Evolutionary conservation across 2,329 filamentous ascomycete species (phyloP).

Genomic region (Sclerotinia glacialis): DNA sequence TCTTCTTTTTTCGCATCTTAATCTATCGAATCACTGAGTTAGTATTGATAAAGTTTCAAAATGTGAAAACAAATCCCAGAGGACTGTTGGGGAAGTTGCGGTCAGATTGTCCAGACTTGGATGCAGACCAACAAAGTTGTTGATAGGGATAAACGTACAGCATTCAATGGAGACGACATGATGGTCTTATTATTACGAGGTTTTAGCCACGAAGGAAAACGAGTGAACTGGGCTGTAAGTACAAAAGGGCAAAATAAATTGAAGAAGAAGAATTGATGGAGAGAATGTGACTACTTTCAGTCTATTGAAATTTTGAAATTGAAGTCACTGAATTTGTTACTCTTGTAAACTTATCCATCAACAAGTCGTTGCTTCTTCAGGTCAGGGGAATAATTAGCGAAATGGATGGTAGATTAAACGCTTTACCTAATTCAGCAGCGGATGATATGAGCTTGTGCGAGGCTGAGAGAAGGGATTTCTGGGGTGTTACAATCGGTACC

Average conservation of each 20-base stretch:
- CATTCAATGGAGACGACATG: conserved; percentile 54
- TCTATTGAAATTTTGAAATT: conserved; percentile 19
- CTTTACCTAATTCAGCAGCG: conserved; percentile 20
- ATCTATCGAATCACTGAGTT: conserved; percentile 53
- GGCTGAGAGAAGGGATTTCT: conserved; percentile 21
- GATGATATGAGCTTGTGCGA: conserved; percentile 17
- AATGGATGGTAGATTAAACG: conserved; percentile 19
- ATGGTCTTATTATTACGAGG: conserved; percentile 32
- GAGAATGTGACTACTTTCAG: neutral
- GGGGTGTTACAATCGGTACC: neutral
- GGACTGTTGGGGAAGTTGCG: conserved; percentile 33
- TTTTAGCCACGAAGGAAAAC: conserved; percentile 16
- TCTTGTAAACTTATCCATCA: conserved; percentile 27
- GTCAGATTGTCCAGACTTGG: conserved; percentile 37
- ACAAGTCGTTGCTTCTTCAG: conserved; percentile 33
- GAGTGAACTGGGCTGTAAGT: neutral
- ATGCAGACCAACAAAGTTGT: conserved; percentile 26
- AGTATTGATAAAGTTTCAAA: conserved; percentile 31
- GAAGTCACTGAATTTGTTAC: conserved; percentile 26
- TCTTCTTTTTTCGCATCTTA: conserved; percentile 99
- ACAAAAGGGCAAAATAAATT: neutral
- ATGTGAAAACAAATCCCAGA: conserved; percentile 32
- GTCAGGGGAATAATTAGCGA: conserved; percentile 35
- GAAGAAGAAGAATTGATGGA: conserved; percentile 18
- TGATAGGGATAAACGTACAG: conserved; percentile 45